These are phyloP conservation scores for Nicotiana otophora DNA, from an alignment of 257 asterid species.

Conservation along the genomic window DNA sequence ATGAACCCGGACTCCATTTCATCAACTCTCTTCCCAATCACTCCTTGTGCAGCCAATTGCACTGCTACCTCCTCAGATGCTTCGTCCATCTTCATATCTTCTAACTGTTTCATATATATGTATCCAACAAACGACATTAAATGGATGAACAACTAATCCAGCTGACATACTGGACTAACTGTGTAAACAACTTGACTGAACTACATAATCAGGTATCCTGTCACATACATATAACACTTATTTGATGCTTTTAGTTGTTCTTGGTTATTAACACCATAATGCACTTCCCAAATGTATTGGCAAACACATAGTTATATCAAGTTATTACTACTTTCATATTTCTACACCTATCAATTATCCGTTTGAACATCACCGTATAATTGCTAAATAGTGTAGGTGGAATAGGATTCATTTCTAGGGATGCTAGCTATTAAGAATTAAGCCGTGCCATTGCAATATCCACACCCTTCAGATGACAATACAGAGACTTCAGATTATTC, in stretches of 20 bases:
- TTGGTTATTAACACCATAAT: too few relatives aligned
- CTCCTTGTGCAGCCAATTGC: conserved; percentile 94
- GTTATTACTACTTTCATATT: not conserved
- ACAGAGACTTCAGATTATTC: not conserved
- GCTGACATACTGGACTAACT: not conserved
- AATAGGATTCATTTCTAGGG: not conserved
- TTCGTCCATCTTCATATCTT: conserved; percentile 94
- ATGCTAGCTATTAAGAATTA: not conserved
- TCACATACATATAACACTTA: too few relatives aligned
- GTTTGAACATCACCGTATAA: not conserved
- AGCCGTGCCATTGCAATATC: not conserved
- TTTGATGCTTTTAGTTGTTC: too few relatives aligned
- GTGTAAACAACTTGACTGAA: not conserved
- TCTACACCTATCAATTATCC: not conserved
- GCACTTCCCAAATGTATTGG: too few relatives aligned
- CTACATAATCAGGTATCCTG: too few relatives aligned
- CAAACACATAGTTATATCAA: not conserved
- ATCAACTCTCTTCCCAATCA: conserved; percentile 96
- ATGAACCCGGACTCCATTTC: conserved; percentile 92
- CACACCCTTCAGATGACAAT: not conserved
- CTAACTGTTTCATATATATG: conserved; percentile 47
- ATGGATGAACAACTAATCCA: not conserved
- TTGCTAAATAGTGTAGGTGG: not conserved
- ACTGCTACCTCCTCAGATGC: conserved; percentile 88
- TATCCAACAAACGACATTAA: conserved; percentile 1